Conservation (phyloP, 805 yeast species). For the Candida endomychidarum region DNA sequence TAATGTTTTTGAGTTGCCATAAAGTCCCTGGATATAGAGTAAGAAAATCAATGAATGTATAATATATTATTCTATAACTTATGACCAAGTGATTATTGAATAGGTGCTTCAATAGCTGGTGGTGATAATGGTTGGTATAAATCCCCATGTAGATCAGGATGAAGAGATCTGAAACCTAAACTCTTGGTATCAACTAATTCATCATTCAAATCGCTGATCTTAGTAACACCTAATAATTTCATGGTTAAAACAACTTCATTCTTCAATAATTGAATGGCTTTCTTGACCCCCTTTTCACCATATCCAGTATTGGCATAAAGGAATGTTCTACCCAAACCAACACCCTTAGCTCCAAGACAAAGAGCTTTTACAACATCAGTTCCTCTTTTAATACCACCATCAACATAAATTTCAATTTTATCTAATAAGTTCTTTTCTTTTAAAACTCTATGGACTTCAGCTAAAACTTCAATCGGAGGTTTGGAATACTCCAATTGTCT, state of each 20-base stretch:
- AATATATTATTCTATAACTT: too few relatives aligned
- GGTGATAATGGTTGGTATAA: slow-evolving; percentile 15
- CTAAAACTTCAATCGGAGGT: slow-evolving; percentile 73
- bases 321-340: slow-evolving; percentile 69
- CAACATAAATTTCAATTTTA: slow-evolving; percentile 54
- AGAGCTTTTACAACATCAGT: slow-evolving; percentile 65
- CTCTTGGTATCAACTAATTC: slow-evolving; percentile 31
- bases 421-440: slow-evolving; percentile 46
- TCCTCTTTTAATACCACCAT: slow-evolving; percentile 71
- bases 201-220: slow-evolving; percentile 48
- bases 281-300: slow-evolving; percentile 64
- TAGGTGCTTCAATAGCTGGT: slow-evolving; percentile 1
- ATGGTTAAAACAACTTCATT: slow-evolving; percentile 75
- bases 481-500: slow-evolving; percentile 81
- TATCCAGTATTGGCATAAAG: slow-evolving; percentile 62
- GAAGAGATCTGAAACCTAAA: slow-evolving; percentile 23
- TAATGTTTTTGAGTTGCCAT: too few relatives aligned
- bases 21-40: too few relatives aligned
- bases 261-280: slow-evolving; percentile 58
- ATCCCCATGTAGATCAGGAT: slow-evolving; percentile 15
- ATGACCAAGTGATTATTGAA: too few relatives aligned
- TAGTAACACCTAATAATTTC: slow-evolving; percentile 74
- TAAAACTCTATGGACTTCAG: slow-evolving; percentile 61
- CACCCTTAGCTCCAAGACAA: slow-evolving; percentile 69
- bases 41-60: too few relatives aligned